These are phyloP conservation scores for Ceratocystis lukuohia DNA, from an alignment of 2,329 filamentous ascomycete genomes.

Conservation along the genomic window DNA sequence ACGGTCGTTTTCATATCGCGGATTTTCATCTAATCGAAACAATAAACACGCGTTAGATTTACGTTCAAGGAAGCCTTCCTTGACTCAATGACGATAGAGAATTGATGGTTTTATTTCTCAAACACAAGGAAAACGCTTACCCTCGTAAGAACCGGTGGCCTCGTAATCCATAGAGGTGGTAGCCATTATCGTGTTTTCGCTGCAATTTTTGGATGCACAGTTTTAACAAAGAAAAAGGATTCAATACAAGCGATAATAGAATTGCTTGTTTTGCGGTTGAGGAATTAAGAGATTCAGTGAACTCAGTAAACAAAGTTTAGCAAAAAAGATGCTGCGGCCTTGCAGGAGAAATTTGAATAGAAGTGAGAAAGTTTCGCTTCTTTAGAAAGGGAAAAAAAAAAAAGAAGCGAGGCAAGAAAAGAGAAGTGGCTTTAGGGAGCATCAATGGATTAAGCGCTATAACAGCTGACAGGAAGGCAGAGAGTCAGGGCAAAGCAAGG, in stretches of 20 bases:
- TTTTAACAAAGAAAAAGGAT: slow-evolving; percentile 23
- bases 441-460: slow-evolving; percentile 3
- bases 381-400: background rate
- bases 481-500: background rate
- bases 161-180: slow-evolving; percentile 59
- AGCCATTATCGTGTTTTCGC: slow-evolving; percentile 34
- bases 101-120: background rate
- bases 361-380: background rate
- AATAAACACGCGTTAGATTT: background rate
- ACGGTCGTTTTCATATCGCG: slow-evolving; percentile 53
- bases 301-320: background rate
- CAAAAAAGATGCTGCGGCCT: background rate
- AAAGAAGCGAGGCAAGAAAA: background rate
- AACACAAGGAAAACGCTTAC: slow-evolving; percentile 27
- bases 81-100: background rate
- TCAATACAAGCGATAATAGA: slow-evolving; percentile 22
- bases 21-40: slow-evolving; percentile 41
- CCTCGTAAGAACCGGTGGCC: slow-evolving; percentile 53
- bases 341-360: background rate
- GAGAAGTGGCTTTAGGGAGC: slow-evolving; percentile 1
- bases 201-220: slow-evolving; percentile 17
- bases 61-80: background rate
- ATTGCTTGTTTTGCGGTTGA: background rate
- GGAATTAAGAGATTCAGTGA: background rate
- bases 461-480: background rate